phyloP scores from a whole-genome alignment of 805 yeast genomes.

The Wickerhamomyces chambardii region DNA sequence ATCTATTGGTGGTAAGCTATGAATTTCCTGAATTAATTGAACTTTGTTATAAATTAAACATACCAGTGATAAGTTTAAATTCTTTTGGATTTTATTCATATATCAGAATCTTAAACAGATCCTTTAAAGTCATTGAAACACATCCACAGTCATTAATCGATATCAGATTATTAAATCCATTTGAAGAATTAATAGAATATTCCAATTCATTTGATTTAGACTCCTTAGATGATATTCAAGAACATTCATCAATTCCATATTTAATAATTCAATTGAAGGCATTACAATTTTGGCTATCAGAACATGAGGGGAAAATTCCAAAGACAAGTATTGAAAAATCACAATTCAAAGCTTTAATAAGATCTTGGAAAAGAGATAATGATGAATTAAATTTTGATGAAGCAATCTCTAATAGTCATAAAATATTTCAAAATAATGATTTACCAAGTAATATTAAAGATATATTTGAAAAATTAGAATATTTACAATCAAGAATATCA shows the following conservation, averaged over 20 bases:
- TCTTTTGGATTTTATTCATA: conserved; percentile 61
- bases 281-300: conserved; percentile 28
- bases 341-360: conserved; percentile 27
- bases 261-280: conserved; percentile 52
- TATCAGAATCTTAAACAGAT: conserved; percentile 44
- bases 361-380: conserved; percentile 23
- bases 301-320: conserved; percentile 20
- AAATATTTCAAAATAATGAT: conserved; percentile 27
- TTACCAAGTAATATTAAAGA: conserved; percentile 18
- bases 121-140: conserved; percentile 60
- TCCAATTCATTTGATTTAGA: conserved; percentile 42
- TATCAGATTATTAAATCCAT: conserved; percentile 58
- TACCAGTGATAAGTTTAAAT: conserved; percentile 46
- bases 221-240: conserved; percentile 25
- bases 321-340: conserved; percentile 30
- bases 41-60: conserved; percentile 29
- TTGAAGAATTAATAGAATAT: conserved; percentile 54
- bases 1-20: conserved; percentile 37
- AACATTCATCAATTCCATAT: conserved; percentile 61
- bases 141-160: conserved; percentile 60
- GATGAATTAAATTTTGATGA: conserved; percentile 41
- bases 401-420: conserved; percentile 35
- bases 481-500: too few relatives aligned
- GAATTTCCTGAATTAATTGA: conserved; percentile 20
- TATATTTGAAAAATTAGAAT: conserved; percentile 18